Conservation (phyloP, 1,284 basidiomycete genomes). For the Ceratobasidium sp. region DNA sequence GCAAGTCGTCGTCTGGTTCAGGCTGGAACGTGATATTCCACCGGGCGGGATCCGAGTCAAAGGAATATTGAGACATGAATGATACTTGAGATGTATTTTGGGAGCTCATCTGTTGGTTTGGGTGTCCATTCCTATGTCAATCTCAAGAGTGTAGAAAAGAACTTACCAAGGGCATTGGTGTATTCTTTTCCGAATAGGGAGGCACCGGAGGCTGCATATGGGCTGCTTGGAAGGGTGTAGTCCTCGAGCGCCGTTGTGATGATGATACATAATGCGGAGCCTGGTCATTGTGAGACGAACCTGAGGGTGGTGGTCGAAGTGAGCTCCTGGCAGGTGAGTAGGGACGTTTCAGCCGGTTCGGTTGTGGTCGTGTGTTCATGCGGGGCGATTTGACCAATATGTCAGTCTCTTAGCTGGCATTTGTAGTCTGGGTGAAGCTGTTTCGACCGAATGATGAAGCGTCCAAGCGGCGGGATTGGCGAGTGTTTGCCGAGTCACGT, state of each 20-base stretch:
- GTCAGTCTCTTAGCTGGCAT: background rate
- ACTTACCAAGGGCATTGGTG: background rate
- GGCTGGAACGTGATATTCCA: slow-evolving; percentile 43
- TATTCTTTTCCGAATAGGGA: background rate
- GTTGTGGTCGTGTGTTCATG: slow-evolving; percentile 12
- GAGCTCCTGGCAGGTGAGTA: background rate
- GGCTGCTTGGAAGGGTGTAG: background rate
- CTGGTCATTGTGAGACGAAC: background rate
- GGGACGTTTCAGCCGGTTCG: background rate
- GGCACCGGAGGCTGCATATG: slow-evolving; percentile 1
- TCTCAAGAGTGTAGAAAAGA: background rate
- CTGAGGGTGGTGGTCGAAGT: background rate
- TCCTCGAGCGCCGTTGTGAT: background rate
- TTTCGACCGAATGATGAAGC: slow-evolving; percentile 7
- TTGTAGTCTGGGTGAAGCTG: background rate
- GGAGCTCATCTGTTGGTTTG: background rate
- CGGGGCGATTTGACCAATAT: background rate
- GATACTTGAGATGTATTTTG: slow-evolving; percentile 8
- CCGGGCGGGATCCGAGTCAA: slow-evolving; percentile 43
- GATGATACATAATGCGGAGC: background rate
- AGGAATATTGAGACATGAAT: slow-evolving; percentile 40
- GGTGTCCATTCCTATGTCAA: background rate
- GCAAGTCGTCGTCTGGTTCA: slow-evolving; percentile 54
- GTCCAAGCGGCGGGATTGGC: background rate
- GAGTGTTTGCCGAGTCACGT: slow-evolving; percentile 11